A percentile compares a stretch with the other conserved stretches of the same genome.
These are phyloP conservation scores for Mrakia gelida DNA, from an alignment of 768 basidiomycete species.

Conservation along the genomic window DNA sequence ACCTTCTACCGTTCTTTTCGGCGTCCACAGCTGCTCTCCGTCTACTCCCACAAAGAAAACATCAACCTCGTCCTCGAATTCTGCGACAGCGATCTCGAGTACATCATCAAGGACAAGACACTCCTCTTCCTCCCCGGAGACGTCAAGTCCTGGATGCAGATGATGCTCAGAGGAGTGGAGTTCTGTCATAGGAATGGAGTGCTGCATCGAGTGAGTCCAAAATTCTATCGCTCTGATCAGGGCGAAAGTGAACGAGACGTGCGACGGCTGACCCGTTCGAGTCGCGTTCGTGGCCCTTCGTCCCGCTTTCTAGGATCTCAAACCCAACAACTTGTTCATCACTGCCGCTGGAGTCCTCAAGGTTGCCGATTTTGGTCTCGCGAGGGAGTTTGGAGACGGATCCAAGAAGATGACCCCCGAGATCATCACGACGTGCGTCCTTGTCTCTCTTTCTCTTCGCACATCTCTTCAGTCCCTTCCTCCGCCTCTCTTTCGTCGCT, in stretches of 20 bases:
- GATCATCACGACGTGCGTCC: conserved; percentile 83
- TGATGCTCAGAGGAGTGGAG: conserved; percentile 96
- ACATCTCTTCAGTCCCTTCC: too few species aligned
- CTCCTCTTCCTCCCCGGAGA: conserved; percentile 91
- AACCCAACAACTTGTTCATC: conserved; percentile 97
- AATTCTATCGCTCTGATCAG: not conserved
- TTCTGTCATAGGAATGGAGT: conserved; percentile 95
- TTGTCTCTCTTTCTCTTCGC: conserved; percentile 6
- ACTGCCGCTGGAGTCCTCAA: conserved; percentile 86
- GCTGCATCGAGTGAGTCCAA: conserved; percentile 70
- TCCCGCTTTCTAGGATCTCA: conserved; percentile 68
- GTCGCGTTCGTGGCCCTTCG: conserved; percentile 1
- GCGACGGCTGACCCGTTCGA: not conserved
- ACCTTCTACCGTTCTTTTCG: not conserved
- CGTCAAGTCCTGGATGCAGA: conserved; percentile 98
- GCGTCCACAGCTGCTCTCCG: conserved; percentile 72
- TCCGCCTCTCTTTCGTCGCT: not conserved
- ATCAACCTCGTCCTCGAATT: conserved; percentile 96
- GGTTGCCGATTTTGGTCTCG: conserved; percentile 97
- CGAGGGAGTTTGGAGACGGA: conserved; percentile 91
- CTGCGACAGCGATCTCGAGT: conserved; percentile 91
- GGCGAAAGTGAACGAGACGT: not conserved
- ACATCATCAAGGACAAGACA: conserved; percentile 87
- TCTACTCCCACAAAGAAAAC: conserved; percentile 93
- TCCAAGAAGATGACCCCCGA: conserved; percentile 96